Evolutionary conservation across 2,329 filamentous ascomycete species (phyloP), one percentile per base, ranked within the genome.

Genomic region (Whalleya microplaca): DNA sequence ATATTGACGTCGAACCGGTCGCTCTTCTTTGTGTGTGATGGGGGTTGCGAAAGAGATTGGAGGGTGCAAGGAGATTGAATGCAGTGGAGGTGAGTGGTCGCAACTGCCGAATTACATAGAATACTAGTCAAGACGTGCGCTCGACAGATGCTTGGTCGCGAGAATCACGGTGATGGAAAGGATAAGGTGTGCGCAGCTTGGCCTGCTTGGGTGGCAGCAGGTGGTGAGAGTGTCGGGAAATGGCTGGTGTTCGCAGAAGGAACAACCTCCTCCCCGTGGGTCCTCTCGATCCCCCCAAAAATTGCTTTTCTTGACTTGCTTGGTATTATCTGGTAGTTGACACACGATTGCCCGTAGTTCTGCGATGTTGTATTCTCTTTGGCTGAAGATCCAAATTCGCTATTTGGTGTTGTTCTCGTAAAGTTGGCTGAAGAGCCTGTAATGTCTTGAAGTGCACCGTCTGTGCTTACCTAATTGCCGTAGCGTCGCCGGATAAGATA

Each of bases 1-100:
- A 86, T 86, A 56, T 62, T 78, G 72, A 53, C 41, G 21, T 50
- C 49, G 23, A 41, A 53, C 42, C 49, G 45, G 54, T 44, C 49
- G 45, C 21, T 46, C n/a, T 40, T 55, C 45, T 48, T 42, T 48
- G 21, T 45, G 48, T 27, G 20, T 20, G 51, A 21, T 41, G 21
- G 41, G 45, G 20, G 41, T 47, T 55, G 18, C 45, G 40, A 9
- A 32, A 16, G 19, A 43, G 41, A 18, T 23, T 23, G 37, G 18
- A 52, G 46, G n/a, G 21, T 50, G 43, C 41, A n/a, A 12, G 10
- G 19, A 45, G 16, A 37, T 32, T 21, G 21, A 3, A 43, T 9
- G 29, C 21, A 42, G 42, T 16, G 32, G 32, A 37, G 32, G 32
- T 37, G 32, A 37, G 32, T 16, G 32, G 14, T 37, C 32, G 32